These are phyloP conservation scores for Teunomyces cretensis DNA, from an alignment of 805 yeast species.

Conservation along the genomic window DNA sequence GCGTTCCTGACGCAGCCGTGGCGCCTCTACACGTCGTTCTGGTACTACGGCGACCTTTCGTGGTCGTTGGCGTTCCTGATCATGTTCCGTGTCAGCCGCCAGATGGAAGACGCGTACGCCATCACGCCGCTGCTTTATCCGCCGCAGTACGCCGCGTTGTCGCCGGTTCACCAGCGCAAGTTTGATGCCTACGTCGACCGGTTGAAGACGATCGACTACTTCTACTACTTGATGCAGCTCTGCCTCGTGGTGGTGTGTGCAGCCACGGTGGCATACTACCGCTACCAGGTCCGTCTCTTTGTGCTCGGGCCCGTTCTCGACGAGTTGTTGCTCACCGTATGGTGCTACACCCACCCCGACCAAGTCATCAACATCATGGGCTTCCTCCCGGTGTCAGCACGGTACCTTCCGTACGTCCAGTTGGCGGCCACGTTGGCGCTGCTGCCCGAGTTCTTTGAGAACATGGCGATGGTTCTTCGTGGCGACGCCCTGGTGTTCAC, in stretches of 20 bases:
- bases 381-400: slow-evolving; percentile 38
- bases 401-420: slow-evolving; percentile 39
- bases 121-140: slow-evolving; percentile 24
- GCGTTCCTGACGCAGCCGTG: slow-evolving; percentile 33
- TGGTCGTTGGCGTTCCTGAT: slow-evolving; percentile 20
- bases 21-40: slow-evolving; percentile 37
- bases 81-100: slow-evolving; percentile 17
- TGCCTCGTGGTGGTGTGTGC: slow-evolving; percentile 21
- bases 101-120: slow-evolving; percentile 24
- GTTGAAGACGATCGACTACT: slow-evolving; percentile 28
- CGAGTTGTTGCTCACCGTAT: slow-evolving; percentile 41
- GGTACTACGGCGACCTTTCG: slow-evolving; percentile 28
- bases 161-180: slow-evolving; percentile 14
- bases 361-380: slow-evolving; percentile 41
- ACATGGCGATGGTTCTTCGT: background rate
- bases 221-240: slow-evolving; percentile 27
- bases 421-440: slow-evolving; percentile 6
- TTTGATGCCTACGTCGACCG: slow-evolving; percentile 15
- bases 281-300: slow-evolving; percentile 16
- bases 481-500: background rate
- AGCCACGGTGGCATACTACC: slow-evolving; percentile 17
- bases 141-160: background rate
- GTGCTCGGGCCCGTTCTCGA: slow-evolving; percentile 39
- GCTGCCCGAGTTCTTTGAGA: slow-evolving; percentile 2
- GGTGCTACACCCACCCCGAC: slow-evolving; percentile 48